Evolutionary conservation across 1,284 basidiomycete species (phyloP).

Genomic region (Ceratobasidium sp.): DNA sequence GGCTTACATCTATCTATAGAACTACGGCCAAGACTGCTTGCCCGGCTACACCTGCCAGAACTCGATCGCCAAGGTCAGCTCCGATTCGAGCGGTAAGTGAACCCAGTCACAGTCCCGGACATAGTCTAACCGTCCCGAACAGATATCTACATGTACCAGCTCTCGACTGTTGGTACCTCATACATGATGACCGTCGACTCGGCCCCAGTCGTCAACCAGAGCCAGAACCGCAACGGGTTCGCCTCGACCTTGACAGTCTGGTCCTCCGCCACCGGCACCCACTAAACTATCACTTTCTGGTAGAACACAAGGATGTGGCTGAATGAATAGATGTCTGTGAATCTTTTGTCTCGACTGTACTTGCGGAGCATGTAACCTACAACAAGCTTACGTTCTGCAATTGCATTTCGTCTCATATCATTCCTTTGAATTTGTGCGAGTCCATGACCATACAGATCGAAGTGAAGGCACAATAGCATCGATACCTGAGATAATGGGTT

Average conservation of each 20-base stretch:
- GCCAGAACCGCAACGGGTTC: constrained; percentile 67
- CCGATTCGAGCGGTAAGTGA: constrained; percentile 59
- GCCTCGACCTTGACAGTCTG: constrained; percentile 45
- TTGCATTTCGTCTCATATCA: constrained; percentile 1
- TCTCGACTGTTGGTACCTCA: constrained; percentile 72
- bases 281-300: constrained; percentile 9
- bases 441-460: too few species aligned
- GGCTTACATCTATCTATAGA: constrained; percentile 23
- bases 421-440: neutral
- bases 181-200: constrained; percentile 71
- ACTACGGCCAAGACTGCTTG: constrained; percentile 62
- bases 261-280: constrained; percentile 47
- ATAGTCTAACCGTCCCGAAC: neutral
- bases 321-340: neutral
- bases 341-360: neutral
- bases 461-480: neutral
- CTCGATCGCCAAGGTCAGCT: constrained; percentile 72
- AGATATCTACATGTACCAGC: constrained; percentile 67
- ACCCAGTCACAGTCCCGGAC: constrained; percentile 54
- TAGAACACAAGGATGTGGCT: neutral
- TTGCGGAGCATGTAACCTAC: constrained; percentile 11
- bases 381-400: constrained; percentile 11
- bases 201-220: constrained; percentile 65
- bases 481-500: too few species aligned
- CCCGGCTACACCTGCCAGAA: constrained; percentile 67